Evolutionary conservation across 1,284 basidiomycete species (phyloP), one percentile per base, ranked within the genome.

Genomic region (Vanrija pseudolonga): DNA sequence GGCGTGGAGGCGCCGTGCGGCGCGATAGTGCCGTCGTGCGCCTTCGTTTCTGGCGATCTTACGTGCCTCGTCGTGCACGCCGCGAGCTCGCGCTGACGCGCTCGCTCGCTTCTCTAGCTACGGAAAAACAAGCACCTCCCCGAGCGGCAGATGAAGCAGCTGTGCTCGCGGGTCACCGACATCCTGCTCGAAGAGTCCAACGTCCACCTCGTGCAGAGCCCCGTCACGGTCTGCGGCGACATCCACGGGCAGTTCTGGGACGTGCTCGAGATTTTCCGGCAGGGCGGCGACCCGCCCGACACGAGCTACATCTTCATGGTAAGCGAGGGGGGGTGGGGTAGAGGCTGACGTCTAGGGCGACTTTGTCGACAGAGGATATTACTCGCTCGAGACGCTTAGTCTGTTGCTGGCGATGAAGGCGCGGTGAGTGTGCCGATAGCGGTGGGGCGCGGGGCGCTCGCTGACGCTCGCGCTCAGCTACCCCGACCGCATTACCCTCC

Each of bases 231-330:
- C 53, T 94, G 90, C 71, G 91, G 91, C 19, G 92, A 95, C 73
- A 93, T 96, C 47, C 92, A 95, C 68, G 92, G 92, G 20, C 92
- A 96, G 75, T 93, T 96, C 73, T 97, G 91, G 91, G 92, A 97
- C 71, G 80, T 97, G 20, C 78, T 94, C 18, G 93, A 98, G 78
- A 80, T 98, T 36, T 80, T 98, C 64, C 78, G 90, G 64, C 89
- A 91, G 59, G 95, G 94, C 8, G 95, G 94, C 6, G 83, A 85
- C 65, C 84, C 89, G 0, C 90, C 90, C 3, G 87, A 86, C 57
- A 97, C 91, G 58, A 91, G 89, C 68, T 98, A 98, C 76, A 90
- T 98, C 58, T 97, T 98, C 74, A 98, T 98, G 94, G 58, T 53
- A 43, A 22, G 58, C 50, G 17, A 4, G 14, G 39, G 12, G 4